Evolutionary conservation across 2,329 filamentous ascomycete species (phyloP).

Genomic region (Beauveria scarabaeidicola): DNA sequence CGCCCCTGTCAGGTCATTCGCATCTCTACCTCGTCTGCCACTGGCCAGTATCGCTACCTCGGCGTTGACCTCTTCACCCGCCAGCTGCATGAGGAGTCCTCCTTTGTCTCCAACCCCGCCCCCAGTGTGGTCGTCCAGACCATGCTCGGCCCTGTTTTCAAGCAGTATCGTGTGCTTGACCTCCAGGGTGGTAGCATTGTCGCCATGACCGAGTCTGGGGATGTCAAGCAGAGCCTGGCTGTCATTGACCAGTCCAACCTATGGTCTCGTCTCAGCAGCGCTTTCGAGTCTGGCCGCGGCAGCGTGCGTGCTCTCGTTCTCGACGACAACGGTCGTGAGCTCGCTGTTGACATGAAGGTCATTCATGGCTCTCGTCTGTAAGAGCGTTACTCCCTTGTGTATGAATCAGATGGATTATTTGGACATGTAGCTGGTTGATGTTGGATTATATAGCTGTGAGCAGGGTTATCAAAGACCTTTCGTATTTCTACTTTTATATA

Average conservation of each 20-base stretch:
- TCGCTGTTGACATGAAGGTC: slow-evolving; percentile 98
- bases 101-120: slow-evolving; percentile 92
- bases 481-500: not conserved
- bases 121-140: slow-evolving; percentile 97
- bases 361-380: slow-evolving; percentile 72
- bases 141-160: slow-evolving; percentile 98
- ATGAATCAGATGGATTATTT: slow-evolving; percentile 8
- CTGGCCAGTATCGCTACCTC: slow-evolving; percentile 98
- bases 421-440: slow-evolving; percentile 11
- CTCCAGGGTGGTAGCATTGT: slow-evolving; percentile 80
- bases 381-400: slow-evolving; percentile 16
- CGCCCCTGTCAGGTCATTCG: slow-evolving; percentile 99
- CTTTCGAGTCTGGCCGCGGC: slow-evolving; percentile 88
- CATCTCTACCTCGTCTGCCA: slow-evolving; percentile 96
- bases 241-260: slow-evolving; percentile 95
- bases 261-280: slow-evolving; percentile 67
- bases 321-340: slow-evolving; percentile 84
- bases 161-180: slow-evolving; percentile 99
- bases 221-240: slow-evolving; percentile 91
- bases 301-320: slow-evolving; percentile 93
- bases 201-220: slow-evolving; percentile 97
- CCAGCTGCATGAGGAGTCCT: slow-evolving; percentile 97
- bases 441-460: slow-evolving; percentile 6
- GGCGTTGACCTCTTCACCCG: slow-evolving; percentile 99
- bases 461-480: not conserved